Conservation (phyloP, 495 filamentous ascomycete species). For the Tuber brumale region DNA sequence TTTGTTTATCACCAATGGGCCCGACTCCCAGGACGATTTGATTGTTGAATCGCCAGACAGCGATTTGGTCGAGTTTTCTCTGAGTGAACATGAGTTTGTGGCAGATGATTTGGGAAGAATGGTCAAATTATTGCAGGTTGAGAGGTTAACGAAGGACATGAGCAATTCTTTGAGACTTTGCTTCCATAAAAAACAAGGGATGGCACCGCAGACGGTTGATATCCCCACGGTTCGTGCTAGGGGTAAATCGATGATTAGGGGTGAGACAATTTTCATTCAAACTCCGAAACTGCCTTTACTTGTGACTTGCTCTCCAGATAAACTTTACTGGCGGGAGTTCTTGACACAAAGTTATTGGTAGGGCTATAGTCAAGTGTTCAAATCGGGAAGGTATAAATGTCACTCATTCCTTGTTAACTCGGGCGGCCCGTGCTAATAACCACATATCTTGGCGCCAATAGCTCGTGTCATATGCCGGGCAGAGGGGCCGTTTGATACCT, state of each 20-base stretch:
- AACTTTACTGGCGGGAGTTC: not conserved
- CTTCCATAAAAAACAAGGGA: conserved; percentile 16
- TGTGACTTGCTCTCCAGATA: conserved; percentile 17
- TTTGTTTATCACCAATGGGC: conserved; percentile 26
- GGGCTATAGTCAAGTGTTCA: conserved; percentile 25
- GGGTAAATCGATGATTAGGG: conserved; percentile 21
- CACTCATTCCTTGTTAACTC: not conserved
- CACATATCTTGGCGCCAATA: not conserved
- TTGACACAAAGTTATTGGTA: conserved; percentile 19
- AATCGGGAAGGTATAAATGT: conserved; percentile 23
- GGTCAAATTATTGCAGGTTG: conserved; percentile 21
- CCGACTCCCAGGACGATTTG: conserved; percentile 21
- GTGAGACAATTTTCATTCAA: conserved; percentile 17
- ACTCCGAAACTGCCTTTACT: conserved; percentile 26
- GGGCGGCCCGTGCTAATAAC: conserved; percentile 1
- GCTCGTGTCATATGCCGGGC: conserved; percentile 24
- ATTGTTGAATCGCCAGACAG: conserved; percentile 18
- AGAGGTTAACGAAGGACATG: conserved; percentile 20
- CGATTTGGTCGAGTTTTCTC: conserved; percentile 17
- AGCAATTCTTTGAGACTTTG: conserved; percentile 14
- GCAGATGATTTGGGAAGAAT: conserved; percentile 12
- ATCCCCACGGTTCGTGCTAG: conserved; percentile 19
- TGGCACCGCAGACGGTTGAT: conserved; percentile 18
- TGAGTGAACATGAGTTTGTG: conserved; percentile 25
- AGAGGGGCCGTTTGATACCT: not conserved